A percentile compares a stretch with the other conserved stretches of the same genome.
These are phyloP conservation scores for Penicillium rolfsii DNA, from an alignment of 2,329 filamentous ascomycete genomes.

Conservation along the genomic window DNA sequence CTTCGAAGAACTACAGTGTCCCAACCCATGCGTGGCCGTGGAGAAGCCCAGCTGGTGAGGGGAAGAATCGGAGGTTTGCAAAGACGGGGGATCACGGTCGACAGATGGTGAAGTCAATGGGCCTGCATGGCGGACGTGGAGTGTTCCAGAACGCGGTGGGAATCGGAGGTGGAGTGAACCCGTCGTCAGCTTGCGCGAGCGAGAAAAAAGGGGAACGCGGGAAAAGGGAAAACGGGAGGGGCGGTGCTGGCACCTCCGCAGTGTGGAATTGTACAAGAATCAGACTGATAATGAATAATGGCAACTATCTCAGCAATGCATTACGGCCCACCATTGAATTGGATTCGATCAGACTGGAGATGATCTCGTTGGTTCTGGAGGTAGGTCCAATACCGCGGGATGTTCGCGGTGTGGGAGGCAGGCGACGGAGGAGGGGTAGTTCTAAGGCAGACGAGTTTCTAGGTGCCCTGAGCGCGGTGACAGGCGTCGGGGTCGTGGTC, in stretches of 20 bases:
- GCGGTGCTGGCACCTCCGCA: background rate
- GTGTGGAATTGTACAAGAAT: too few relatives aligned
- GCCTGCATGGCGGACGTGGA: constrained; percentile 26
- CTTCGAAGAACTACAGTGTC: constrained; percentile 28
- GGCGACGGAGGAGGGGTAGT: constrained; percentile 4
- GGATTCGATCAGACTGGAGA: background rate
- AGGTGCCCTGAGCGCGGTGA: constrained; percentile 14
- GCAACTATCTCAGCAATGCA: background rate
- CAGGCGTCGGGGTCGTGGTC: too few relatives aligned
- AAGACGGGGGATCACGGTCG: background rate
- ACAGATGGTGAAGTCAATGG: constrained; percentile 9
- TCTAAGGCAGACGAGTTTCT: constrained; percentile 17
- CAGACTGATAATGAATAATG: background rate
- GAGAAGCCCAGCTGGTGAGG: background rate
- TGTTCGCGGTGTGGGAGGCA: background rate
- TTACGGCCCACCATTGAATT: constrained; percentile 5
- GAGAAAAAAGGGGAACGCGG: constrained; percentile 32
- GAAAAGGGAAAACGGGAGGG: constrained; percentile 15
- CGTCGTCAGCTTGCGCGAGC: constrained; percentile 25
- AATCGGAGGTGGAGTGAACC: constrained; percentile 25
- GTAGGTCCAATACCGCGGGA: background rate
- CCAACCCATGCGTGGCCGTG: constrained; percentile 25
- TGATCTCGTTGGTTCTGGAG: background rate
- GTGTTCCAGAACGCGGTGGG: constrained; percentile 32
- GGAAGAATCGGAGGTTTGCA: background rate